Base-by-base conservation (phyloP, 2,329 filamentous ascomycete species). In the Alternaria longipes region DNA sequence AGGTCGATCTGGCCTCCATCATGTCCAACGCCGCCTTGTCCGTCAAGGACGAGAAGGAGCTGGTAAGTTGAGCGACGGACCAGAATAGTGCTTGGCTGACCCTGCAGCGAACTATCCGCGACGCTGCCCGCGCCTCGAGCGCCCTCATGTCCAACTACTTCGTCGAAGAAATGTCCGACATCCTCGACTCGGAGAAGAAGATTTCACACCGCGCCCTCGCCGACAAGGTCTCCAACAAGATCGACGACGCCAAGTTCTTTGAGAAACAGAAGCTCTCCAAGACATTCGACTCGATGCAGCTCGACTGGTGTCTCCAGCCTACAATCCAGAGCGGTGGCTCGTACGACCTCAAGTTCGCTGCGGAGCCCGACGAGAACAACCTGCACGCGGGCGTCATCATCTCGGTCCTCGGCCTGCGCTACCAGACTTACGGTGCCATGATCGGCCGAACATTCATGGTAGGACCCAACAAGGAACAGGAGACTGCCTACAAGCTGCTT, bases 61-160 rank as follows among this genome's bases (percentile, higher is more conserved):
- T 99, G 68, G 87, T 89, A 79, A 64, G 82, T 42, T 24, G 28
- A 6, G 5, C 8, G 9, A 8, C 8, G 18, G 5, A 40, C 9
- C 16, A n/a, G 5, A 8, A 38, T 36, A n/a, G 34, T n/a, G 34
- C 34, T 8, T 38, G n/a, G 40, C 53, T 66, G 34, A 65, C 36
- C 20, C 14, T 38, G 4, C 47, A 89, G 86, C 92, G 94, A 68
- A 90, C 92, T 11, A 97, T 99, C 86, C 90, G 96, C 75, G 96
- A 94, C 69, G 93, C 94, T 5, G 95, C 95, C 56, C 91, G 95
- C 76, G 94, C 95, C 47, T 97, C 94, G 70, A 94, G 96, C 67
- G 94, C 93, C 60, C 84, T 98, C 62, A 96, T 98, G 90, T 93
- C 93, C 52, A 93, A 94, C 61, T 99, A 95, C 80, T 98, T 98